Evolutionary conservation across 148 eudicot genomes (phyloP).

Genomic region (Pouteria glomerata): DNA sequence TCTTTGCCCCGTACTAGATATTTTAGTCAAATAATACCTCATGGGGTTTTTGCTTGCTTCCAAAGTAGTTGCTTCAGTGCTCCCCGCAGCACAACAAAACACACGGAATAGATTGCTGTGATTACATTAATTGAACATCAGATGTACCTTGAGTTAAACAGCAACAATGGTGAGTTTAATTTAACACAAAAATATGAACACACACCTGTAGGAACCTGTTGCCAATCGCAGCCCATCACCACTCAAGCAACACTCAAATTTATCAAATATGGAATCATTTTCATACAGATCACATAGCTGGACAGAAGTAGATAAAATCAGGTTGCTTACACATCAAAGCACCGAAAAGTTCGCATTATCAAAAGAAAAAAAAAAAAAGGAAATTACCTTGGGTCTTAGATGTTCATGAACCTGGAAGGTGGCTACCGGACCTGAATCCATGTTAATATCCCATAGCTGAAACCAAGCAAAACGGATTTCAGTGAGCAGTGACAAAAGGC

Average conservation of each 20-base stretch:
- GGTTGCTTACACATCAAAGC: background rate
- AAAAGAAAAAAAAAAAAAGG: background rate
- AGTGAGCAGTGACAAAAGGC: no score
- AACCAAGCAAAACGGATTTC: slow-evolving; percentile 20
- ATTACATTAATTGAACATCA: slow-evolving; percentile 9
- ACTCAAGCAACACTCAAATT: slow-evolving; percentile 93
- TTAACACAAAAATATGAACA: background rate
- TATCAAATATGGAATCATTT: slow-evolving; percentile 93
- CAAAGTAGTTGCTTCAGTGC: slow-evolving; percentile 84
- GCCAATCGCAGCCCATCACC: slow-evolving; percentile 81
- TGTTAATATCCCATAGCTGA: slow-evolving; percentile 98
- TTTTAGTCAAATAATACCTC: slow-evolving; percentile 46
- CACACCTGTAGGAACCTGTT: slow-evolving; percentile 93
- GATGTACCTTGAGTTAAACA: background rate
- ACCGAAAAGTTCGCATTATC: background rate
- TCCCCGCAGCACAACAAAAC: slow-evolving; percentile 73
- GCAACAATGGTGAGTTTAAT: background rate
- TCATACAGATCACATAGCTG: slow-evolving; percentile 92
- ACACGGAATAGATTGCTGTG: slow-evolving; percentile 96
- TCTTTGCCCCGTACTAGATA: background rate
- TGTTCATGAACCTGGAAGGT: slow-evolving; percentile 93
- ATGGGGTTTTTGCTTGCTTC: slow-evolving; percentile 98
- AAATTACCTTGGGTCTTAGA: slow-evolving; percentile 84
- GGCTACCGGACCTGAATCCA: slow-evolving; percentile 98
- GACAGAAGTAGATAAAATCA: slow-evolving; percentile 7